phyloP scores from a whole-genome alignment of 768 basidiomycete genomes.

The Leccinum aurantiacum region DNA sequence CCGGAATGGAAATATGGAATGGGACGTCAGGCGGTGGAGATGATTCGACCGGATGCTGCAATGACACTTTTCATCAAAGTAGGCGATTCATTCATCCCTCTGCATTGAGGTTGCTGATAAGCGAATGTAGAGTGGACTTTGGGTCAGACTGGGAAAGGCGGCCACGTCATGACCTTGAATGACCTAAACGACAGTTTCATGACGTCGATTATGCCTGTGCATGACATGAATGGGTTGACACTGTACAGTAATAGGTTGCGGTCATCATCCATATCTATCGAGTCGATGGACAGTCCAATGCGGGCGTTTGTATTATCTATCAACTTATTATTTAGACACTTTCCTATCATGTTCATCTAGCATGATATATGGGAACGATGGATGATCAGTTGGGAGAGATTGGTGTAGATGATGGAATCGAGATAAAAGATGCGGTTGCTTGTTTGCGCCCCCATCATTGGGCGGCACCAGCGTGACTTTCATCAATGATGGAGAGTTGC shows the following conservation, averaged over 20 bases:
- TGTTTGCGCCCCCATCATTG: not conserved
- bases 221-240: not conserved
- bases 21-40: slow-evolving; percentile 54
- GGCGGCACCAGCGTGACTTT: not conserved
- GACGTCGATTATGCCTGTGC: not conserved
- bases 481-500: not conserved
- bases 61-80: slow-evolving; percentile 71
- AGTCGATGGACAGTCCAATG: not conserved
- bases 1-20: slow-evolving; percentile 46
- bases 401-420: not conserved
- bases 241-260: not conserved
- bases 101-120: slow-evolving; percentile 6
- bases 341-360: slow-evolving; percentile 8
- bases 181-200: not conserved
- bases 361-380: not conserved
- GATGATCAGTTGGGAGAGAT: not conserved
- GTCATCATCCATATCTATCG: not conserved
- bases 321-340: slow-evolving; percentile 11
- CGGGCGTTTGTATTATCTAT: slow-evolving; percentile 13
- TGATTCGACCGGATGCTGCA: slow-evolving; percentile 60
- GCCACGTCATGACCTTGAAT: slow-evolving; percentile 11
- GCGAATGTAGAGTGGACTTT: slow-evolving; percentile 50
- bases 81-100: slow-evolving; percentile 18
- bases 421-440: not conserved
- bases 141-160: slow-evolving; percentile 48